phyloP scores from a whole-genome alignment of 495 filamentous ascomycete species.

The Beverwykella pulmonaria region DNA sequence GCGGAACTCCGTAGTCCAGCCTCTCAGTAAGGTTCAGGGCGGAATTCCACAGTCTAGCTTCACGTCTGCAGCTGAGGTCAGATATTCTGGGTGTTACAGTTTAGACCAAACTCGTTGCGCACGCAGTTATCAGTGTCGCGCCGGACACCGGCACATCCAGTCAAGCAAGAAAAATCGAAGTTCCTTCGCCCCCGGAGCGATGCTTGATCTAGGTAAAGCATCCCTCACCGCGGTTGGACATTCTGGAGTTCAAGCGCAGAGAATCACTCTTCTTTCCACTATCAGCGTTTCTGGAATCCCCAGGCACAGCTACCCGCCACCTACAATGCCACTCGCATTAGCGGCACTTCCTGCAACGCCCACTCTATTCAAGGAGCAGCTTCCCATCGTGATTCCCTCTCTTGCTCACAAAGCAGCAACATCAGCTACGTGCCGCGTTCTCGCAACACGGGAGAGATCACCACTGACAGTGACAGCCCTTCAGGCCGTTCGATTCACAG shows the following conservation, averaged over 20 bases:
- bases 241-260: conserved; percentile 26
- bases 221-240: conserved; percentile 14
- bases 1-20: neutral
- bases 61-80: neutral
- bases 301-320: conserved; percentile 21
- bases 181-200: conserved; percentile 9
- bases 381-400: conserved; percentile 12
- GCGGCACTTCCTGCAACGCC: neutral
- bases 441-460: neutral
- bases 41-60: neutral
- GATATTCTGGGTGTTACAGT: conserved; percentile 24
- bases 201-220: neutral
- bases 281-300: conserved; percentile 17
- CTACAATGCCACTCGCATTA: neutral
- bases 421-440: conserved; percentile 23
- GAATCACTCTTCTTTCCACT: conserved; percentile 41
- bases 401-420: conserved; percentile 15
- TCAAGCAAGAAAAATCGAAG: neutral
- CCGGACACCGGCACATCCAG: neutral
- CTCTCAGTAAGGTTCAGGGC: neutral
- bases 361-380: neutral
- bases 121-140: neutral
- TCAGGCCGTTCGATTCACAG: neutral
- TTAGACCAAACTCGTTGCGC: conserved; percentile 6
- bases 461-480: neutral